A percentile compares a stretch with the other conserved stretches of the same genome.
Conservation (phyloP, 108 stramenopile species). For the Seminavis robusta region DNA sequence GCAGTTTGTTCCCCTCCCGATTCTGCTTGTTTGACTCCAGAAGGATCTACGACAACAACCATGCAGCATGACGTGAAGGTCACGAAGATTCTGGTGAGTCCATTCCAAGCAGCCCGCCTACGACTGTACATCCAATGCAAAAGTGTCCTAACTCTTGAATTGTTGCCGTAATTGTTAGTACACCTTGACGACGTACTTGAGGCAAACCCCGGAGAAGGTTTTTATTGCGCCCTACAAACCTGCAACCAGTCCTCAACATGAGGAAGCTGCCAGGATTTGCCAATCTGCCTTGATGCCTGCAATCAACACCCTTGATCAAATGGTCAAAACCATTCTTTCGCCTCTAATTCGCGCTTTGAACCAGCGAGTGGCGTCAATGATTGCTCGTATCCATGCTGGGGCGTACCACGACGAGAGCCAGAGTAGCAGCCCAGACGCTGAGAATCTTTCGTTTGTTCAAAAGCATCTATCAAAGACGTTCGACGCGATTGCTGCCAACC, state of each 20-base stretch:
- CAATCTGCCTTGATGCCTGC: slow-evolving; percentile 61
- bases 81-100: too few species aligned
- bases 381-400: slow-evolving; percentile 72
- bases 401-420: slow-evolving; percentile 42
- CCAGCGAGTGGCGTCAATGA: slow-evolving; percentile 40
- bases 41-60: slow-evolving; percentile 54
- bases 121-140: too few species aligned
- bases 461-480: slow-evolving; percentile 54
- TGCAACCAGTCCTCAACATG: slow-evolving; percentile 68
- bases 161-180: slow-evolving; percentile 13
- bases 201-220: slow-evolving; percentile 68
- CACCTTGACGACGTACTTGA: slow-evolving; percentile 46
- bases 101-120: too few species aligned
- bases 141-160: too few species aligned
- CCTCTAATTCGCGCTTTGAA: slow-evolving; percentile 74
- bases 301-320: slow-evolving; percentile 65
- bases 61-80: slow-evolving; percentile 80
- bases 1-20: slow-evolving; percentile 61
- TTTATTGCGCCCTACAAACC: slow-evolving; percentile 84
- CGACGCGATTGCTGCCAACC: slow-evolving; percentile 49
- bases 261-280: slow-evolving; percentile 77
- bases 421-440: slow-evolving; percentile 17
- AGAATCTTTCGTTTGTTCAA: slow-evolving; percentile 63
- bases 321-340: slow-evolving; percentile 58
- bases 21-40: slow-evolving; percentile 39